Evolutionary conservation across 2,329 filamentous ascomycete species (phyloP).

Genomic region (Cryphonectria japonica): DNA sequence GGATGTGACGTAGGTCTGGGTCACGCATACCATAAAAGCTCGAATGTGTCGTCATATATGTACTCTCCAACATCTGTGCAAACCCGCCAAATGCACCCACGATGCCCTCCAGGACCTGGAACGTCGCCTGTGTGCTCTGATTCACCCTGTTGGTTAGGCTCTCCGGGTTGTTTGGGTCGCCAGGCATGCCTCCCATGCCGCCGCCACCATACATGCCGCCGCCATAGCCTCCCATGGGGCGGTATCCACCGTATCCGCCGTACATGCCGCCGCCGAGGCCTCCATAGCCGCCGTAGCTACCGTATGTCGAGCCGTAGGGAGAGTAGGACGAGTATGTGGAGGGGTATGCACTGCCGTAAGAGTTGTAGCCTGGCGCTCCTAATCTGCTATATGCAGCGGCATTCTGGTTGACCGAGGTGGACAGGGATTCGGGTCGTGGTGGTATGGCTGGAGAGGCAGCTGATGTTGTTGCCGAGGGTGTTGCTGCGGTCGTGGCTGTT

Average conservation of each 20-base stretch:
- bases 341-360: slow-evolving; percentile 46
- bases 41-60: slow-evolving; percentile 98
- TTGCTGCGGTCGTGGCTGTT: slow-evolving; percentile 44
- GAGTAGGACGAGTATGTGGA: slow-evolving; percentile 39
- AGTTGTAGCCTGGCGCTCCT: slow-evolving; percentile 40
- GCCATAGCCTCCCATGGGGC: slow-evolving; percentile 35
- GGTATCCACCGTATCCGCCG: slow-evolving; percentile 49
- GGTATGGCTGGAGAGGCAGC: slow-evolving; percentile 71
- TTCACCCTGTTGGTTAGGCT: slow-evolving; percentile 95
- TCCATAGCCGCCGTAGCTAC: slow-evolving; percentile 49
- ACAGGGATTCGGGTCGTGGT: slow-evolving; percentile 77
- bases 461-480: slow-evolving; percentile 47
- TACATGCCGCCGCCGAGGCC: slow-evolving; percentile 43
- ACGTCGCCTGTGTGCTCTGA: slow-evolving; percentile 93
- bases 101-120: slow-evolving; percentile 97
- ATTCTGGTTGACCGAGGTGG: slow-evolving; percentile 82
- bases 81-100: slow-evolving; percentile 97
- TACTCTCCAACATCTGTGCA: slow-evolving; percentile 98
- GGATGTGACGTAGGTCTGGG: not conserved
- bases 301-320: slow-evolving; percentile 50
- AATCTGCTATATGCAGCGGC: slow-evolving; percentile 76
- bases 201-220: slow-evolving; percentile 50
- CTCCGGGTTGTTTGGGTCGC: slow-evolving; percentile 82
- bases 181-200: slow-evolving; percentile 46
- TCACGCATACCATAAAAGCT: slow-evolving; percentile 86